A percentile compares a stretch with the other conserved stretches of the same genome.
Conservation (phyloP, 371 early-diverging fungal species). For the Rhizopus microsporus region DNA sequence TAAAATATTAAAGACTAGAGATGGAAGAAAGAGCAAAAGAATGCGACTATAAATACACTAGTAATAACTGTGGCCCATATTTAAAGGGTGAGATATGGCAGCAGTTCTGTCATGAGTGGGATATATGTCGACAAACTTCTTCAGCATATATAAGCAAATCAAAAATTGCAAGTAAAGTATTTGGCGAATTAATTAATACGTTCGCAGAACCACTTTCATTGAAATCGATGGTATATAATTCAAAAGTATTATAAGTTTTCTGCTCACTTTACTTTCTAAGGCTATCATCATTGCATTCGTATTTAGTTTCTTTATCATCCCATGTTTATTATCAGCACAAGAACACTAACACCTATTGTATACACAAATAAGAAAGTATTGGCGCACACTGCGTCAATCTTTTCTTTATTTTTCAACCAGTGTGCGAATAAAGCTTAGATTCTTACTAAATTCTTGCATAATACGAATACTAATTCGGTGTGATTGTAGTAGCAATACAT, state of each 20-base stretch:
- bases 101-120: slow-evolving; percentile 22
- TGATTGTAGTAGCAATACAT: no score
- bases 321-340: slow-evolving; percentile 1
- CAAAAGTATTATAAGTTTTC: no score
- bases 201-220: slow-evolving; percentile 19
- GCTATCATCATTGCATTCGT: slow-evolving; percentile 9
- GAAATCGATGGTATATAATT: slow-evolving; percentile 20
- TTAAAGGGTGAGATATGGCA: slow-evolving; percentile 15
- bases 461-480: no score
- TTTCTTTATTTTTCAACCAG: no score
- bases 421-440: no score
- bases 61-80: slow-evolving; percentile 19
- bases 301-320: slow-evolving; percentile 16
- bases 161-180: slow-evolving; percentile 15
- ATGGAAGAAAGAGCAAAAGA: slow-evolving; percentile 7
- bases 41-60: slow-evolving; percentile 14
- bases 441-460: no score
- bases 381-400: no score
- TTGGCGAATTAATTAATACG: slow-evolving; percentile 23
- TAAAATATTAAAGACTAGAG: slow-evolving; percentile 4
- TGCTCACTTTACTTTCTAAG: not conserved
- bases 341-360: no score
- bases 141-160: slow-evolving; percentile 3
- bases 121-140: slow-evolving; percentile 15
- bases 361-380: no score